Base-by-base conservation (phyloP, 495 filamentous ascomycete genomes). In the Amniculicola lignicola region DNA sequence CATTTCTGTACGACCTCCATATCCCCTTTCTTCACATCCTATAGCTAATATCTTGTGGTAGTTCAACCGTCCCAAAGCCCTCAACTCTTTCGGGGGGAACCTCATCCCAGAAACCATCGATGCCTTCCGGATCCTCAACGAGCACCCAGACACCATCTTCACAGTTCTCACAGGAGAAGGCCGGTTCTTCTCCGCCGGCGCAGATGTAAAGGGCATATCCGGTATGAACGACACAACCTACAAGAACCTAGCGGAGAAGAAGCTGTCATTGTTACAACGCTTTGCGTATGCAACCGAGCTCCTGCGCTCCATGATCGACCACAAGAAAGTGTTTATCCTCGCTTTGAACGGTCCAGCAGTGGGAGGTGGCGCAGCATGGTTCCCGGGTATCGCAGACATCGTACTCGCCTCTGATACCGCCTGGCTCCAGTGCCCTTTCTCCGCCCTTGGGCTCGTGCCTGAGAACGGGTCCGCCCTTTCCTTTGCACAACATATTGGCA, bases 301-400 rank as follows among this genome's bases (percentile, higher is more conserved):
- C 44, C 49, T 69, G 45, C 67, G 67, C 55, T 62, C 51, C 36
- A 61, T 69, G 45, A 69, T 69, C 56, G 67, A 69, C 53, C 67
- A 69, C 57, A 47, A 48, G n/a, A 69, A 69, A 59, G 67, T 69
- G 15, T 29, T 69, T 40, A 52, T 69, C 48, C 67, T 69, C 18
- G 67, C 65, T 2, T 58, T 69, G 35, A 69, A 69, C 62, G 67
- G 67, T 35, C 67, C 67, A 18, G 67, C 53, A 44, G 67, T 69
- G 27, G 67, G 67, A 31, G 67, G 61, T 28, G 67, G 67, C 25
- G 67, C 65, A 22, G 57, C 62, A 41, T 69, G 67, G 67, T 67
- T 69, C 50, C 62, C 64, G 14, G 67, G 67, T 50, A 46, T 66
- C 38, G 52, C 59, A 18, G 67, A 69, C 54, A 65, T 69, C 21